phyloP scores from a whole-genome alignment of 306 rosid genomes.

The Acmispon strigosus region DNA sequence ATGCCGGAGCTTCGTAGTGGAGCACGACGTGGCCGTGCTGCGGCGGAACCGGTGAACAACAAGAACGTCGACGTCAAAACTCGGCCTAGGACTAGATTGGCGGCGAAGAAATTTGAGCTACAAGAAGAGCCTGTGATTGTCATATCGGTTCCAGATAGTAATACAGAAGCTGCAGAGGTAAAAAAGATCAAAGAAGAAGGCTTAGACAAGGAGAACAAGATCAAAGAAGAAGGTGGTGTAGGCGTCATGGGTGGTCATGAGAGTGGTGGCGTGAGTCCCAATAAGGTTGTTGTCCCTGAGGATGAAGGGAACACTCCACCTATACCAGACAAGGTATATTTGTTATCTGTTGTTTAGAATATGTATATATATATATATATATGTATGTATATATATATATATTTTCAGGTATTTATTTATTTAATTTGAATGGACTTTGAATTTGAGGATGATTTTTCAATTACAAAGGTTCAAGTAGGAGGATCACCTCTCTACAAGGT shows the following conservation, averaged over 20 bases:
- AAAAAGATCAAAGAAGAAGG: too few relatives aligned
- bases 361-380: too few relatives aligned
- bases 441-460: neutral
- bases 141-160: too few relatives aligned
- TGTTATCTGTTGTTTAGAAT: too few relatives aligned
- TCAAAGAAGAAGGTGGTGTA: neutral
- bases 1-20: slow-evolving; percentile 97
- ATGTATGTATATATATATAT: too few relatives aligned
- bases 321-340: slow-evolving; percentile 63
- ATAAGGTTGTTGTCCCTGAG: slow-evolving; percentile 67
- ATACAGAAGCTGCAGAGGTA: slow-evolving; percentile 26
- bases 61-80: slow-evolving; percentile 49
- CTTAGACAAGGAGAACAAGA: too few relatives aligned
- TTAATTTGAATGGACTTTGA: neutral
- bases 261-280: slow-evolving; percentile 84
- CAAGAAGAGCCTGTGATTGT: slow-evolving; percentile 40
- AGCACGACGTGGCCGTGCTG: slow-evolving; percentile 77
- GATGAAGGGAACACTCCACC: slow-evolving; percentile 76
- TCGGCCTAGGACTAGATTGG: slow-evolving; percentile 66
- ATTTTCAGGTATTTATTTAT: neutral
- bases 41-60: slow-evolving; percentile 35
- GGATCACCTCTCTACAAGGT: slow-evolving; percentile 85
- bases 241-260: slow-evolving; percentile 64
- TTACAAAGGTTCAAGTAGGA: slow-evolving; percentile 80
- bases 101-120: slow-evolving; percentile 31